These are phyloP conservation scores for Calonectria pseudoreteaudii DNA, from an alignment of 2,329 filamentous ascomycete species.

Conservation along the genomic window DNA sequence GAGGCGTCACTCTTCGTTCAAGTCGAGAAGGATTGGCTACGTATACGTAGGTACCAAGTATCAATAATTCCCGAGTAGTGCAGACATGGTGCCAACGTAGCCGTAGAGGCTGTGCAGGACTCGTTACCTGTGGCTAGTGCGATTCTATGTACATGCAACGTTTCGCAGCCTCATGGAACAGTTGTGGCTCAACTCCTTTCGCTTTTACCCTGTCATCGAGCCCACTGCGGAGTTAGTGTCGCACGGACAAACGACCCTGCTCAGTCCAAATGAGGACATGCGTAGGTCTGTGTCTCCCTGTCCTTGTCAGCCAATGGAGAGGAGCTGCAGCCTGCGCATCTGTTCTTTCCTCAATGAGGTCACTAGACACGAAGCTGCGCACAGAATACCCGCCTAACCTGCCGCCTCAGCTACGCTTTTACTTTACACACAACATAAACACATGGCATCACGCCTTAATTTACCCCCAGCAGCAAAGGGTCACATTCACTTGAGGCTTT, in stretches of 20 bases:
- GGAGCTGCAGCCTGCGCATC: slow-evolving; percentile 18
- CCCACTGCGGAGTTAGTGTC: background rate
- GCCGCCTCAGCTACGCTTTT: background rate
- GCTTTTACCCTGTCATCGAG: background rate
- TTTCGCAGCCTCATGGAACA: background rate
- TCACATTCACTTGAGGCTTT: slow-evolving; percentile 14
- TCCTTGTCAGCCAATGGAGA: slow-evolving; percentile 1
- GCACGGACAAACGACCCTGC: background rate
- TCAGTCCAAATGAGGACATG: background rate
- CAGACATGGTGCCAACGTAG: background rate
- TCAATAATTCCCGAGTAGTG: slow-evolving; percentile 17
- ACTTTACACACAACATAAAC: slow-evolving; percentile 5
- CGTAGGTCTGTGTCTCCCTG: background rate
- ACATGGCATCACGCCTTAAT: slow-evolving; percentile 14
- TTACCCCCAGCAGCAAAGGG: slow-evolving; percentile 21
- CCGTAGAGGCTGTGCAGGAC: background rate
- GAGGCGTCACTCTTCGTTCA: slow-evolving; percentile 14
- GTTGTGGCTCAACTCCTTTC: slow-evolving; percentile 5
- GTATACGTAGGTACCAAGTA: slow-evolving; percentile 14
- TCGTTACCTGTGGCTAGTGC: slow-evolving; percentile 1
- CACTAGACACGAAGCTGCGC: slow-evolving; percentile 18
- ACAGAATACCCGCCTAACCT: background rate
- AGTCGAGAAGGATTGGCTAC: slow-evolving; percentile 19
- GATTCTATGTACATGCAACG: background rate
- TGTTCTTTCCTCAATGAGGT: slow-evolving; percentile 19